phyloP scores from a whole-genome alignment of 352 stramenopile species.

The Halophytophthora batemanensis region DNA sequence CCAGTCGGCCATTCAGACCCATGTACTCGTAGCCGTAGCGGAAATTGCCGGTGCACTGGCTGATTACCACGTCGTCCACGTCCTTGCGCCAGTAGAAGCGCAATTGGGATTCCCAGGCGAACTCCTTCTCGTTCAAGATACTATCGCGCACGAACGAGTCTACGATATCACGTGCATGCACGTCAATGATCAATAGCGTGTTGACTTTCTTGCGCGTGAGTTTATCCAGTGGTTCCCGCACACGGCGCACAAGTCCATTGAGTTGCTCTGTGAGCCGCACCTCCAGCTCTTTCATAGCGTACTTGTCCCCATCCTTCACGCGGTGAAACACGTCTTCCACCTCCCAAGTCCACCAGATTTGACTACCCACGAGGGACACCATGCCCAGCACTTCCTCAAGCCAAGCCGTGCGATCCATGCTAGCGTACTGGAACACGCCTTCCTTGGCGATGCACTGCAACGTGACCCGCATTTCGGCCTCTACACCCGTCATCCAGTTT shows the following conservation, averaged over 20 bases:
- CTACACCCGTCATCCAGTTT: conserved; percentile 91
- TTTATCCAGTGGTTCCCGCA: conserved; percentile 84
- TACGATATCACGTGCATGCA: conserved; percentile 89
- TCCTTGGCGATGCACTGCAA: conserved; percentile 91
- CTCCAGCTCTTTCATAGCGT: conserved; percentile 93
- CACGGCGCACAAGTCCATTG: conserved; percentile 88
- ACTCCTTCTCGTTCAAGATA: conserved; percentile 89
- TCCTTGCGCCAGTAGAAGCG: conserved; percentile 92
- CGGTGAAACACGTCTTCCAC: conserved; percentile 92
- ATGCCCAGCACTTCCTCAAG: conserved; percentile 89
- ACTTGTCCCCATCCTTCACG: conserved; percentile 89
- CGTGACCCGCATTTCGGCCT: conserved; percentile 88
- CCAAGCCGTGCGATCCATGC: conserved; percentile 84
- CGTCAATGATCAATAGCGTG: conserved; percentile 89
- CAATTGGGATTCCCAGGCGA: conserved; percentile 88
- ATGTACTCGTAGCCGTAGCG: conserved; percentile 95
- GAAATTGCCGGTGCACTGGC: conserved; percentile 90
- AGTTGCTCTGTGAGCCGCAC: conserved; percentile 87
- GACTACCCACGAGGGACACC: conserved; percentile 89
- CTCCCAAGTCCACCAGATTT: conserved; percentile 95
- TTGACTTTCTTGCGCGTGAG: conserved; percentile 92
- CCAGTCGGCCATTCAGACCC: conserved; percentile 88
- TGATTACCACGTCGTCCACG: conserved; percentile 87
- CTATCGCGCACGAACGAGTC: conserved; percentile 88
- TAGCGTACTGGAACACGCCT: conserved; percentile 91